phyloP scores from a whole-genome alignment of 2,329 filamentous ascomycete species.

The Diplodia sapinea region DNA sequence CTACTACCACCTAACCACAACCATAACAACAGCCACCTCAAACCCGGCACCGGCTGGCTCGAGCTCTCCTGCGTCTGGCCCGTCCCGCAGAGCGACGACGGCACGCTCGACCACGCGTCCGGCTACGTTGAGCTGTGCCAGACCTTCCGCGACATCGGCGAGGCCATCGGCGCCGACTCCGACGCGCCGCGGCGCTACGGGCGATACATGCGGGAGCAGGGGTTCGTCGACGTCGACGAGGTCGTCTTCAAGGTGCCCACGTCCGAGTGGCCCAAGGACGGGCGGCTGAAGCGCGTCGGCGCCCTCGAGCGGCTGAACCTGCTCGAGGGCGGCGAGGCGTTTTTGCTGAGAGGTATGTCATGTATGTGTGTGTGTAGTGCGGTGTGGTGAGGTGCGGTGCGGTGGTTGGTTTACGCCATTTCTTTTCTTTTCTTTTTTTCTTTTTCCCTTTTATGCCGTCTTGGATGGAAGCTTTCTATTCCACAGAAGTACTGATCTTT shows the following conservation, averaged over 20 bases:
- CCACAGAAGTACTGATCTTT: not conserved
- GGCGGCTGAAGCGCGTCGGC: conserved; percentile 19
- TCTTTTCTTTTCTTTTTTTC: not conserved
- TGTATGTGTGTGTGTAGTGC: no score
- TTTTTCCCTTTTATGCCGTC: not conserved
- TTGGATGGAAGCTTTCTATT: not conserved
- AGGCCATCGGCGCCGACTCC: conserved; percentile 16
- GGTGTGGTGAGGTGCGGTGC: no score
- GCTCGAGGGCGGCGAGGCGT: conserved; percentile 23
- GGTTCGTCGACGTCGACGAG: conserved; percentile 25
- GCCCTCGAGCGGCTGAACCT: conserved; percentile 27
- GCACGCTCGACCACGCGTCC: conserved; percentile 8
- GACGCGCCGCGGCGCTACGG: conserved; percentile 19
- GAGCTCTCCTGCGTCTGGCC: conserved; percentile 29
- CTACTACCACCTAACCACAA: no score
- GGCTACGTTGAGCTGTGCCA: conserved; percentile 25
- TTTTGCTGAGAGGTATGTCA: conserved; percentile 16
- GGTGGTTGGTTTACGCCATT: no score
- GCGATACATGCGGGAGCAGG: conserved; percentile 13
- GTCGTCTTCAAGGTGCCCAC: conserved; percentile 27
- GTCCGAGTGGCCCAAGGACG: conserved; percentile 27
- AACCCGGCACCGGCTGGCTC: conserved; percentile 17
- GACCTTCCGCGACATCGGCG: conserved; percentile 23
- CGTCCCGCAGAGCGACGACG: conserved; percentile 27
- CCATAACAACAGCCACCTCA: conserved; percentile 7